Evolutionary conservation across 2,329 filamentous ascomycete species (phyloP).

Genomic region (Colletotrichum cordylinicola): DNA sequence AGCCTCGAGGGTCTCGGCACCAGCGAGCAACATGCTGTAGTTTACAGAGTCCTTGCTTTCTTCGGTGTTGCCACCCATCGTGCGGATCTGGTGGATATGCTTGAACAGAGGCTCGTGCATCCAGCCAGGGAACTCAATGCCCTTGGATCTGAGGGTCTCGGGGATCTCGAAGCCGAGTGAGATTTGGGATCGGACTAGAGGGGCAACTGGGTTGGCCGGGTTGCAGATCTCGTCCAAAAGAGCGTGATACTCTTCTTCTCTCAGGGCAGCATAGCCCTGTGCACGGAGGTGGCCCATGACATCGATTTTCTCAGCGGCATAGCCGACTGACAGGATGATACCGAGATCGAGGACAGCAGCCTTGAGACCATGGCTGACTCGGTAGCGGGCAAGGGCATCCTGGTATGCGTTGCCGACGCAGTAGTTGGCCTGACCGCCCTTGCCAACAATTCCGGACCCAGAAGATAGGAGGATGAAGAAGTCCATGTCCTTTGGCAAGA

Average conservation of each 20-base stretch:
- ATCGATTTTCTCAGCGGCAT: not conserved
- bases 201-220: not conserved
- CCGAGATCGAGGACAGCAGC: conserved; percentile 58
- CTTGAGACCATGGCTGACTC: conserved; percentile 41
- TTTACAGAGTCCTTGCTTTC: not conserved
- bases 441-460: conserved; percentile 28
- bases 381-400: conserved; percentile 45
- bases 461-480: conserved; percentile 41
- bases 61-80: not conserved
- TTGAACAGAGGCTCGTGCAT: not conserved
- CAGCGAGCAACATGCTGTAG: not conserved
- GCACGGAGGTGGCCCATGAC: not conserved
- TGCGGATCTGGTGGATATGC: not conserved
- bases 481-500: conserved; percentile 34
- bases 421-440: conserved; percentile 47
- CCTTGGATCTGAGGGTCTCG: not conserved
- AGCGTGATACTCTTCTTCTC: not conserved
- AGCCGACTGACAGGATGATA: conserved; percentile 51
- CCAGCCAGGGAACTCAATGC: not conserved
- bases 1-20: conserved; percentile 2
- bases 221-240: not conserved
- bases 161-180: not conserved
- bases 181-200: not conserved
- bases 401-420: conserved; percentile 47
- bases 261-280: not conserved